A percentile compares a stretch with the other conserved stretches of the same genome.
Conservation (phyloP, 495 filamentous ascomycete species). For the Durotheca rogersii region DNA sequence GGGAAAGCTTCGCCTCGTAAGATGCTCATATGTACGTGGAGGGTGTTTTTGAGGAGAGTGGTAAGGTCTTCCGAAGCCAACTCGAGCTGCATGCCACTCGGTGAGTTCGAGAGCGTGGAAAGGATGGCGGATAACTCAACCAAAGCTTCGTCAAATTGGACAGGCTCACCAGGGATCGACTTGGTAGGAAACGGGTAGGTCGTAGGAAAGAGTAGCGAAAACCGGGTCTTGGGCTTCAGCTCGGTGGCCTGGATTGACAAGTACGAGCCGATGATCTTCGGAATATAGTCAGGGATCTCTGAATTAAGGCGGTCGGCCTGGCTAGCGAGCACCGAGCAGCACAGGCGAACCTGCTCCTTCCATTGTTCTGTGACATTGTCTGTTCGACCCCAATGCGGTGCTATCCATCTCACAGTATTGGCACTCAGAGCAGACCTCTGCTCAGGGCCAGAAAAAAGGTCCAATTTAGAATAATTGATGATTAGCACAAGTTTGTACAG, state of each 20-base stretch:
- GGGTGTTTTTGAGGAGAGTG: constrained; percentile 67
- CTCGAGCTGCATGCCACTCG: constrained; percentile 65
- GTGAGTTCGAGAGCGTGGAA: constrained; percentile 72
- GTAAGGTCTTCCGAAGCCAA: constrained; percentile 75
- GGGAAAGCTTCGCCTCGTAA: constrained; percentile 89
- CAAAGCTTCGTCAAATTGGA: constrained; percentile 81
- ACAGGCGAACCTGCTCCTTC: constrained; percentile 88
- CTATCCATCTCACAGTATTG: constrained; percentile 87
- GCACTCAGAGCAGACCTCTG: constrained; percentile 70
- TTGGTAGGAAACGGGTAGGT: constrained; percentile 86
- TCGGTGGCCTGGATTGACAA: constrained; percentile 66
- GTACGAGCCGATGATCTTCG: constrained; percentile 89
- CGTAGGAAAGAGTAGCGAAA: constrained; percentile 86
- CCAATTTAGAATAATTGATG: constrained; percentile 79
- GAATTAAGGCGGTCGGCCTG: constrained; percentile 77
- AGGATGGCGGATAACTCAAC: constrained; percentile 87
- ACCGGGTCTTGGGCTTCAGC: constrained; percentile 62
- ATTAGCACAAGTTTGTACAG: constrained; percentile 92
- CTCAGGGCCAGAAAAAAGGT: constrained; percentile 74
- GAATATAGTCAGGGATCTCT: constrained; percentile 81
- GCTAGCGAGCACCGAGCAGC: constrained; percentile 84
- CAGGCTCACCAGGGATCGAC: constrained; percentile 54
- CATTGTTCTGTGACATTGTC: constrained; percentile 77
- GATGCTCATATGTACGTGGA: constrained; percentile 86
- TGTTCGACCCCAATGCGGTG: constrained; percentile 86